A percentile compares a stretch with the other conserved stretches of the same genome.
Evolutionary conservation across 306 rosid species (phyloP).

Genomic region (Lathyrus tuberosus): DNA sequence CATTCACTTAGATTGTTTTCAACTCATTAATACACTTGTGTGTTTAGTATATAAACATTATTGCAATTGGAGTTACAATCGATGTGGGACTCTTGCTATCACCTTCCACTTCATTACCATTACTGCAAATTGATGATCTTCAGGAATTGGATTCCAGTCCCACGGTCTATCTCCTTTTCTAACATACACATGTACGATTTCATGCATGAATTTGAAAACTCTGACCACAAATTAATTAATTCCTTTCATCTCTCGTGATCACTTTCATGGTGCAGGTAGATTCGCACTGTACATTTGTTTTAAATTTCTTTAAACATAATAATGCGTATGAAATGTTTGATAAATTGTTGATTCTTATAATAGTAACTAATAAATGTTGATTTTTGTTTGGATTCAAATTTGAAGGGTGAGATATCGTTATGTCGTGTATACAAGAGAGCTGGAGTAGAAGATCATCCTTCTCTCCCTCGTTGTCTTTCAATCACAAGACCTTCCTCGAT

Average conservation of each 20-base stretch:
- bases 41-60: no score
- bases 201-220: conserved; percentile 43
- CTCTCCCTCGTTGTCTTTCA: conserved; percentile 80
- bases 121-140: no score
- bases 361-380: neutral
- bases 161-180: conserved; percentile 5
- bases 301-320: no score
- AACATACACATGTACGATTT: conserved; percentile 17
- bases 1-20: no score
- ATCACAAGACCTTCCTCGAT: conserved; percentile 46
- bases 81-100: no score
- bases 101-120: no score
- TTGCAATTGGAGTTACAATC: no score
- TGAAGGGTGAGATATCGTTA: conserved; percentile 86
- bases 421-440: conserved; percentile 96
- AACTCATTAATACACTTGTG: no score
- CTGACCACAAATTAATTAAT: conserved; percentile 29
- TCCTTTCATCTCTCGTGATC: conserved; percentile 32
- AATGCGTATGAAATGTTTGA: neutral
- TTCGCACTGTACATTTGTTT: neutral
- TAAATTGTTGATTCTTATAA: neutral
- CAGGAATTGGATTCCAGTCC: no score
- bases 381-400: neutral
- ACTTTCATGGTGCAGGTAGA: neutral
- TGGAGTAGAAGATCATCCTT: conserved; percentile 94